Evolutionary conservation across 257 asterid genomes (phyloP).

Genomic region (Nicotiana undulata): DNA sequence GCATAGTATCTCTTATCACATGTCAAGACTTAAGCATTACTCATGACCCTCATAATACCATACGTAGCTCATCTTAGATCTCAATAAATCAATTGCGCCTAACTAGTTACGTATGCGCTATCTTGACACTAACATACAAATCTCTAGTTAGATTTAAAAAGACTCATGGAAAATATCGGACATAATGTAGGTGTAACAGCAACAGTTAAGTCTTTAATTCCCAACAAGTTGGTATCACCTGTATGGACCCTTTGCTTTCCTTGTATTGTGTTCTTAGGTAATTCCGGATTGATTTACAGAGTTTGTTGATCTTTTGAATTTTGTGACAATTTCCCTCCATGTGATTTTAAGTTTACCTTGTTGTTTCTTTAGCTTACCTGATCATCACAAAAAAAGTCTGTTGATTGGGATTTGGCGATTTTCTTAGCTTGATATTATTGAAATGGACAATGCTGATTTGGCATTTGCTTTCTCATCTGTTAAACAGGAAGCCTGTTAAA

Average conservation of each 20-base stretch:
- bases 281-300: too few species aligned
- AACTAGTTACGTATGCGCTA: neutral
- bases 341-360: neutral
- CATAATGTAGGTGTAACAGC: neutral
- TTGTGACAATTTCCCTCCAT: neutral
- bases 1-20: neutral
- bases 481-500: conserved; percentile 81
- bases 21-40: neutral
- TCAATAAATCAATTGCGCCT: neutral
- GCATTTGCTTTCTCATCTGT: conserved; percentile 3
- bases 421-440: neutral
- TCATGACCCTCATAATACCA: neutral
- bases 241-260: too few species aligned
- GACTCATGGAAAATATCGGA: neutral
- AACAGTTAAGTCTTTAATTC: too few species aligned
- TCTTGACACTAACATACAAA: neutral
- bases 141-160: neutral
- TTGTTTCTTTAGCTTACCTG: neutral
- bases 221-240: too few species aligned
- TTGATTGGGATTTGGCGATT: neutral
- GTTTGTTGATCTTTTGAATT: too few species aligned
- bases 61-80: neutral
- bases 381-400: neutral
- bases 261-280: too few species aligned
- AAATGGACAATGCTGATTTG: conserved; percentile 5